Conservation (phyloP, 148 eudicot genomes). For the Vaccinium macrocarpon region DNA sequence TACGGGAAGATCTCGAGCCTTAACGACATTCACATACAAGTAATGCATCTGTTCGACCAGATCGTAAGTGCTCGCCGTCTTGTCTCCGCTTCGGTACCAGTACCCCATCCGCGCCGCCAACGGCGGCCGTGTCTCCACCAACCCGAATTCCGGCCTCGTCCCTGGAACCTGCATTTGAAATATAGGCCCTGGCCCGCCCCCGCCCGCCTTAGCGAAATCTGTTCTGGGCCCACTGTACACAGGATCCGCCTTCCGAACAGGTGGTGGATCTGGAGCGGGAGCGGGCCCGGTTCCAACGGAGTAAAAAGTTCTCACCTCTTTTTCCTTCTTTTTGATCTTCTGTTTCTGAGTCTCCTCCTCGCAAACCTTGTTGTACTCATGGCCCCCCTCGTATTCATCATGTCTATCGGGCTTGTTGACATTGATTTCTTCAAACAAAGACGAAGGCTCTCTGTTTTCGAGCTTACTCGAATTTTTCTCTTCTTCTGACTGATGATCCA, state of each 20-base stretch:
- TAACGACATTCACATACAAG: slow-evolving; percentile 72
- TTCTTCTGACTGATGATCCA: no score
- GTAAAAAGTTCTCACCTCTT: slow-evolving; percentile 58
- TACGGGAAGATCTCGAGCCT: slow-evolving; percentile 82
- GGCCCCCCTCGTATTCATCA: no score
- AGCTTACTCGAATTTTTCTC: background rate
- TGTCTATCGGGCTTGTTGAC: slow-evolving; percentile 16
- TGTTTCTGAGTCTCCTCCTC: slow-evolving; percentile 18
- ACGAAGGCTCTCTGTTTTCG: slow-evolving; percentile 1
- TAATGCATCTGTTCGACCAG: slow-evolving; percentile 84
- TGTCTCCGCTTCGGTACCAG: slow-evolving; percentile 67
- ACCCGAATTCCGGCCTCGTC: slow-evolving; percentile 63
- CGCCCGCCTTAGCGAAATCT: slow-evolving; percentile 53
- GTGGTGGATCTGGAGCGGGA: background rate
- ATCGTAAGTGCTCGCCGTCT: slow-evolving; percentile 72
- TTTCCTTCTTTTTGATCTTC: slow-evolving; percentile 42
- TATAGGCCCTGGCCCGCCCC: slow-evolving; percentile 41
- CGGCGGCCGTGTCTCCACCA: slow-evolving; percentile 84
- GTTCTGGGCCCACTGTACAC: slow-evolving; percentile 21
- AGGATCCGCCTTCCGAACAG: background rate
- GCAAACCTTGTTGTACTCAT: slow-evolving; percentile 21
- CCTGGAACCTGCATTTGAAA: slow-evolving; percentile 79
- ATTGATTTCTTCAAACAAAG: slow-evolving; percentile 32
- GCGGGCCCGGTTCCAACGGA: slow-evolving; percentile 42
- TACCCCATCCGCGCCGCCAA: slow-evolving; percentile 85